Percentiles rank a stretch among this genome's conserved stretches.
phyloP scores from a whole-genome alignment of 305 asterid species.

The Euphrasia arctica region DNA sequence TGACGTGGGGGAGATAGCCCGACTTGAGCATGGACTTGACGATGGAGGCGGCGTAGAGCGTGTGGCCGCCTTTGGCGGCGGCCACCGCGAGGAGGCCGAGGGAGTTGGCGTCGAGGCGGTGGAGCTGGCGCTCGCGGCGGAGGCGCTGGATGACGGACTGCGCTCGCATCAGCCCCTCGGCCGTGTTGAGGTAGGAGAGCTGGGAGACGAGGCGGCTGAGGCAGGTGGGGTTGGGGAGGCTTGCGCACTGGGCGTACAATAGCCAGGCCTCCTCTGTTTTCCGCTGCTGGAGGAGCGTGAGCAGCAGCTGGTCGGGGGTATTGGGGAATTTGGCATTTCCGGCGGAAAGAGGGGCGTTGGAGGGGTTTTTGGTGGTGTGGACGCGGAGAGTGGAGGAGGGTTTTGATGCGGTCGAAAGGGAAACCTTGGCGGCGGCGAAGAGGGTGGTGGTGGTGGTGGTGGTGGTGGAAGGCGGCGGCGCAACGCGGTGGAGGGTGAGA shows the following conservation, averaged over 20 bases:
- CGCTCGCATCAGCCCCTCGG: slow-evolving; percentile 61
- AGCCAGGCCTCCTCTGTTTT: slow-evolving; percentile 90
- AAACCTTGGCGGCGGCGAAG: slow-evolving; percentile 29
- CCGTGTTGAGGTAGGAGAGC: slow-evolving; percentile 68
- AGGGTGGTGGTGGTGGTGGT: slow-evolving; percentile 17
- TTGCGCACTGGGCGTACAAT: slow-evolving; percentile 45
- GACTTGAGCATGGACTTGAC: slow-evolving; percentile 87
- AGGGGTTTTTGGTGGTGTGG: slow-evolving; percentile 37
- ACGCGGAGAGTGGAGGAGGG: slow-evolving; percentile 38
- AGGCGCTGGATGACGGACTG: slow-evolving; percentile 83
- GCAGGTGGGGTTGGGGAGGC: slow-evolving; percentile 79
- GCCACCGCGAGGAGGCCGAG: slow-evolving; percentile 91
- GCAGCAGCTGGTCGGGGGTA: slow-evolving; percentile 50
- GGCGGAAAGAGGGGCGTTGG: slow-evolving; percentile 30
- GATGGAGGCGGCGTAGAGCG: slow-evolving; percentile 74
- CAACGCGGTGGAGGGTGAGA: slow-evolving; percentile 41
- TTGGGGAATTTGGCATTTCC: slow-evolving; percentile 21
- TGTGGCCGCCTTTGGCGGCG: slow-evolving; percentile 83
- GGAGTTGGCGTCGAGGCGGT: slow-evolving; percentile 90
- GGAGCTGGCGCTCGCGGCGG: slow-evolving; percentile 73
- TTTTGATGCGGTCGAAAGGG: slow-evolving; percentile 30
- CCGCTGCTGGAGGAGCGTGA: slow-evolving; percentile 66
- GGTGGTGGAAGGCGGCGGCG: slow-evolving; percentile 43
- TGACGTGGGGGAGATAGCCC: slow-evolving; percentile 87
- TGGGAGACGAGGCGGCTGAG: slow-evolving; percentile 90